A percentile compares a stretch with the other conserved stretches of the same genome.
Evolutionary conservation across 1,139 yeast genomes (phyloP).

Genomic region (Zygotorulaspora mrakii): DNA sequence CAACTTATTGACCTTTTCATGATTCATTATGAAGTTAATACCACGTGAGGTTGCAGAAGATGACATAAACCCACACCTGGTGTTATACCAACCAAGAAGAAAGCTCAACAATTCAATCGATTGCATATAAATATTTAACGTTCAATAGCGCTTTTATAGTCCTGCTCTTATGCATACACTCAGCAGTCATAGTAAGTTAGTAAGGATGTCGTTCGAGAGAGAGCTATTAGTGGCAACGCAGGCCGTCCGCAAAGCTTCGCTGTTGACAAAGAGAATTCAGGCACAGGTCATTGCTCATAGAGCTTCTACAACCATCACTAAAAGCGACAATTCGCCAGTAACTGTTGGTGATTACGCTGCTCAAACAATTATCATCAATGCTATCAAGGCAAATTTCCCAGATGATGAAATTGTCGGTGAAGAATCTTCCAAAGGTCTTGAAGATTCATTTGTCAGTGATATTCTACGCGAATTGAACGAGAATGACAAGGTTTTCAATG

Average conservation of each 20-base stretch:
- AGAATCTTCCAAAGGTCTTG: conserved; percentile 72
- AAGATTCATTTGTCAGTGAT: conserved; percentile 45
- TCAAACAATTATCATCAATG: conserved; percentile 86
- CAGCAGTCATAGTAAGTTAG: too few relatives aligned
- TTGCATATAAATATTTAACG: neutral
- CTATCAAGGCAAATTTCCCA: conserved; percentile 76
- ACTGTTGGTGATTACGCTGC: conserved; percentile 97
- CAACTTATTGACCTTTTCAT: neutral
- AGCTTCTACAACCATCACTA: conserved; percentile 63
- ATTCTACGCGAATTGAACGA: conserved; percentile 50
- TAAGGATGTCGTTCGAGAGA: conserved; percentile 42
- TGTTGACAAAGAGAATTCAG: conserved; percentile 69
- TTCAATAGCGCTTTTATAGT: too few relatives aligned
- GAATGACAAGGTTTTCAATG: conserved; percentile 36
- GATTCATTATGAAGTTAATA: too few relatives aligned
- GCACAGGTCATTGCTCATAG: conserved; percentile 58
- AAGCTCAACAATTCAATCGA: neutral
- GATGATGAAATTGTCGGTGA: conserved; percentile 88
- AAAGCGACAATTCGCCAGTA: conserved; percentile 89
- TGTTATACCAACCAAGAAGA: neutral
- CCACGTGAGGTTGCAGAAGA: conserved; percentile 2
- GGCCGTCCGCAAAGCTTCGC: conserved; percentile 86
- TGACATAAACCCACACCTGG: conserved; percentile 3
- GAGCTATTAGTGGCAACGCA: conserved; percentile 78
- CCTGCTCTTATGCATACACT: too few relatives aligned